These are phyloP conservation scores for Talaromyces sp. DNA, from an alignment of 2,329 filamentous ascomycete species.

Conservation along the genomic window DNA sequence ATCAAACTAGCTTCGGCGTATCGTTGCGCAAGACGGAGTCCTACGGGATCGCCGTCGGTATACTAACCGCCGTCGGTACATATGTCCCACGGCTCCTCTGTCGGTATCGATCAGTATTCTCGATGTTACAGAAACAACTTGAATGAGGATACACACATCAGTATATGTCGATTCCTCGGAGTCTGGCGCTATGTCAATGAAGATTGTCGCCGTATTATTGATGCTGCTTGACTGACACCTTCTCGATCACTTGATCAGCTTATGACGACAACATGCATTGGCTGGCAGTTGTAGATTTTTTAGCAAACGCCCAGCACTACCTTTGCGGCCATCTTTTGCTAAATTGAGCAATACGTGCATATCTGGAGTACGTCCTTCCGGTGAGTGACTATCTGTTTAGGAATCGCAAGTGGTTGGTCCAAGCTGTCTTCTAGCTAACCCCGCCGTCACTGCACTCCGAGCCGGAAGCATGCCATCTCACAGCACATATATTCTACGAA, in stretches of 20 bases:
- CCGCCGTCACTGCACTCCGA: not conserved
- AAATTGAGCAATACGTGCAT: not conserved
- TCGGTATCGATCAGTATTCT: not conserved
- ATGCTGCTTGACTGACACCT: not conserved
- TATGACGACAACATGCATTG: constrained; percentile 13
- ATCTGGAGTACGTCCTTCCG: not conserved
- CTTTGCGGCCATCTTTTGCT: constrained; percentile 1
- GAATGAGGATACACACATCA: too few species aligned
- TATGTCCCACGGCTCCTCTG: not conserved
- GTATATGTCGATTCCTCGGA: not conserved
- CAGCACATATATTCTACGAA: not conserved
- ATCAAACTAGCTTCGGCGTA: not conserved
- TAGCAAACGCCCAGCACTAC: not conserved
- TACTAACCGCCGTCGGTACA: not conserved
- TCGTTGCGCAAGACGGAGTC: not conserved
- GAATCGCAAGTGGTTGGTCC: not conserved
- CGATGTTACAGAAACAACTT: not conserved
- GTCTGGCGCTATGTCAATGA: not conserved
- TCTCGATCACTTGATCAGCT: constrained; percentile 4
- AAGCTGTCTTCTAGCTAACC: not conserved
- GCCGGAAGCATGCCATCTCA: not conserved
- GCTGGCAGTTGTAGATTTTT: not conserved
- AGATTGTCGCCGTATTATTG: not conserved
- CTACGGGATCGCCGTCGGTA: not conserved
- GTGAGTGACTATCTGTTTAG: too few species aligned